Conservation (phyloP, 1,139 yeast genomes). For the Protomyces lactucae-debilis region DNA sequence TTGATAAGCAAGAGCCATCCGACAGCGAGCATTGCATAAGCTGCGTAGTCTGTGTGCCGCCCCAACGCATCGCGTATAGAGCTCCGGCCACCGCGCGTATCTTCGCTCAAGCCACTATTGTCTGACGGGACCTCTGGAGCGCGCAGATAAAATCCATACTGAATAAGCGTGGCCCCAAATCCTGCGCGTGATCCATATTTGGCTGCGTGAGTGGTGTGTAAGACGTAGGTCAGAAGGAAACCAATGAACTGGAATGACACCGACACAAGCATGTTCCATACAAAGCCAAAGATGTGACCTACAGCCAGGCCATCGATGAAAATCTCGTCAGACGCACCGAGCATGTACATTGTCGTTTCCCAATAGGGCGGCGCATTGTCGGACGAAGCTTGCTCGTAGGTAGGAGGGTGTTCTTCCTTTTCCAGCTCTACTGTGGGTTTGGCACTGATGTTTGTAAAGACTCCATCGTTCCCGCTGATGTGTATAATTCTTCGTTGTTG, state of each 20-base stretch:
- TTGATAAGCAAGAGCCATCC: conserved; percentile 65
- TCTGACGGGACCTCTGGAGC: conserved; percentile 46
- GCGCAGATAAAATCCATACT: conserved; percentile 67
- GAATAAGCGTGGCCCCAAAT: conserved; percentile 74
- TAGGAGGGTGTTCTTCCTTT: conserved; percentile 60
- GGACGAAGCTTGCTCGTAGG: conserved; percentile 87
- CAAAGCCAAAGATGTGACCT: conserved; percentile 79
- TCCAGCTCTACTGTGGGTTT: conserved; percentile 53
- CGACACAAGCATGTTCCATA: conserved; percentile 81
- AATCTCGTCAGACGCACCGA: conserved; percentile 78
- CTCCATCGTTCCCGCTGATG: conserved; percentile 62
- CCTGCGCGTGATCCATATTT: conserved; percentile 95
- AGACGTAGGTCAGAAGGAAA: conserved; percentile 76
- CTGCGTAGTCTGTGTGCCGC: conserved; percentile 40
- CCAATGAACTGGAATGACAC: conserved; percentile 92
- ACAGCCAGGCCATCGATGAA: conserved; percentile 95
- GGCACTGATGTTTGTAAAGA: conserved; percentile 83
- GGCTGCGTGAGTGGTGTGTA: conserved; percentile 97
- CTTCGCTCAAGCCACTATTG: conserved; percentile 40
- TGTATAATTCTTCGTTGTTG: background rate
- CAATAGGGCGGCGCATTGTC: conserved; percentile 96
- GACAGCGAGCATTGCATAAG: conserved; percentile 58
- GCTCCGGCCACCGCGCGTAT: conserved; percentile 44
- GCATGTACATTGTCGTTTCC: conserved; percentile 83
- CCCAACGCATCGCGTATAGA: conserved; percentile 38